Percentiles rank a stretch among this genome's conserved stretches.
Conservation (phyloP, 1,139 yeast genomes). For the Blastobotrys aristatus region DNA sequence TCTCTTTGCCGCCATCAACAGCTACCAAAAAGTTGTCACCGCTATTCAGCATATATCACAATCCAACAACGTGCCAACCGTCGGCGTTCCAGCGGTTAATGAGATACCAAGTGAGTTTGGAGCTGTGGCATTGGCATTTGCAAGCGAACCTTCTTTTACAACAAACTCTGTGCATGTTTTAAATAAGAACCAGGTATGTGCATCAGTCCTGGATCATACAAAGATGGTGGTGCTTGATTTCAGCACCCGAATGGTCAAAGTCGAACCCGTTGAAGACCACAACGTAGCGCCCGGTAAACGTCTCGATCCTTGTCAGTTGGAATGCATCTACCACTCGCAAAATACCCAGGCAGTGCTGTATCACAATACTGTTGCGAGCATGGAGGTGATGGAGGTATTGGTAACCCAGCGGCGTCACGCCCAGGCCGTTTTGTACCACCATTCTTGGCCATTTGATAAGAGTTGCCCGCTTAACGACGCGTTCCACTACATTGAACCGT, state of each 20-base stretch:
- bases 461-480: conserved; percentile 3
- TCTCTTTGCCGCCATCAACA: not conserved
- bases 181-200: not conserved
- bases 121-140: not conserved
- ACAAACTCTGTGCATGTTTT: not conserved
- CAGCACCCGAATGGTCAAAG: not conserved
- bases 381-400: not conserved
- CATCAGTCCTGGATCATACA: not conserved
- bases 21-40: not conserved
- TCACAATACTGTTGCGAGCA: not conserved
- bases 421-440: not conserved
- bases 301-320: not conserved
- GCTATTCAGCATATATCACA: not conserved
- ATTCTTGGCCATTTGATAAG: conserved; percentile 1
- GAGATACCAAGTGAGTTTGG: not conserved
- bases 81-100: not conserved
- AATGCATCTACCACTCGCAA: not conserved
- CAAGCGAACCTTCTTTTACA: conserved; percentile 9
- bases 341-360: not conserved
- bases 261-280: not conserved
- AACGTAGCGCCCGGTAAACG: not conserved
- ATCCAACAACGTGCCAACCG: not conserved
- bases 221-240: conserved; percentile 1
- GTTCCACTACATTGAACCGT: conserved; percentile 3
- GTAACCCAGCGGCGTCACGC: not conserved